Percentiles rank a stretch among this genome's conserved stretches.
Evolutionary conservation across 495 filamentous ascomycete species (phyloP).

Genomic region (Xylaria flabelliformis): DNA sequence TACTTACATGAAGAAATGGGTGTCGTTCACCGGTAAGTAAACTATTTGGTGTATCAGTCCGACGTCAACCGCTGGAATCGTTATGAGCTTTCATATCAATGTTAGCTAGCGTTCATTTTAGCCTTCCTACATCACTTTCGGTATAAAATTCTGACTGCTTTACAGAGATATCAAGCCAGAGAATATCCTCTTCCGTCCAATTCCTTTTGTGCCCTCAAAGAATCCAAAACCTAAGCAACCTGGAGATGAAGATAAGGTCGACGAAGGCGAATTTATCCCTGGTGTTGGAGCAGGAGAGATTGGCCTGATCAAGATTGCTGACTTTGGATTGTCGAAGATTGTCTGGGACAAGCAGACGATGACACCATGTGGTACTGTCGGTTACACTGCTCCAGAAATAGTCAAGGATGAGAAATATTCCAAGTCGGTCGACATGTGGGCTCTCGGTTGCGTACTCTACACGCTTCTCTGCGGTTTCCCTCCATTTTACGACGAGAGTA

Average conservation of each 20-base stretch:
- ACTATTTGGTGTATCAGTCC: not conserved
- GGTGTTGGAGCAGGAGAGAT: slow-evolving; percentile 92
- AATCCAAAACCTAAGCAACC: slow-evolving; percentile 76
- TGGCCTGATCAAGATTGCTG: slow-evolving; percentile 93
- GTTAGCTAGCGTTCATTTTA: not conserved
- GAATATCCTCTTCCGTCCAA: slow-evolving; percentile 92
- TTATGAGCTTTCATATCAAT: not conserved
- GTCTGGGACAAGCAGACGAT: slow-evolving; percentile 99
- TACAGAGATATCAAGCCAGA: slow-evolving; percentile 98
- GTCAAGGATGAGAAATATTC: slow-evolving; percentile 99
- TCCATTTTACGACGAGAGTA: slow-evolving; percentile 98
- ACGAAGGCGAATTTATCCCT: slow-evolving; percentile 90
- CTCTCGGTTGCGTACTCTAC: slow-evolving; percentile 94
- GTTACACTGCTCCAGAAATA: slow-evolving; percentile 98
- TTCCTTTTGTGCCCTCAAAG: slow-evolving; percentile 79
- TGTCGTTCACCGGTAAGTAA: slow-evolving; percentile 89
- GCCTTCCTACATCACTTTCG: not conserved
- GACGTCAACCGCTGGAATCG: not conserved
- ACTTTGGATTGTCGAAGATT: slow-evolving; percentile 96
- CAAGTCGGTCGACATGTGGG: slow-evolving; percentile 99
- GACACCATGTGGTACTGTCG: slow-evolving; percentile 97
- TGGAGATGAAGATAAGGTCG: slow-evolving; percentile 96
- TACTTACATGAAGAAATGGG: slow-evolving; percentile 95
- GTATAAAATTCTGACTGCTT: not conserved
- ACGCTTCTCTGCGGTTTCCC: slow-evolving; percentile 97